A percentile compares a stretch with the other conserved stretches of the same genome.
Evolutionary conservation across 768 basidiomycete species (phyloP).

Genomic region (Hygrophorus russula): DNA sequence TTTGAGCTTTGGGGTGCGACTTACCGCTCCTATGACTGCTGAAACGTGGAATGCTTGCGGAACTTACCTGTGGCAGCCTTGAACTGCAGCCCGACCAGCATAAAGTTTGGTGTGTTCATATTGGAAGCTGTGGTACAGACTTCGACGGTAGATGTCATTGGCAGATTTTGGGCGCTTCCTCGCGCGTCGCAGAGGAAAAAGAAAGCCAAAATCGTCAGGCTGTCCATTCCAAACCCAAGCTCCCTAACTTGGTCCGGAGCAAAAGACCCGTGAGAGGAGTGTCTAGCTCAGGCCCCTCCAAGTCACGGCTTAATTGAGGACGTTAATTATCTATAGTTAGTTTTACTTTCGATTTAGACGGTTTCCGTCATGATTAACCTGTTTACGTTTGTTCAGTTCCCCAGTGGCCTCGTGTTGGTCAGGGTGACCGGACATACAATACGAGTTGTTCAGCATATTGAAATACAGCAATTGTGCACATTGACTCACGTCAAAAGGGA

Average conservation of each 20-base stretch:
- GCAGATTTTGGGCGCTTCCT: slow-evolving; percentile 14
- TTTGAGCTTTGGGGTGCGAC: slow-evolving; percentile 19
- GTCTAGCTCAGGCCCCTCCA: slow-evolving; percentile 2
- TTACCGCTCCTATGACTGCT: slow-evolving; percentile 25
- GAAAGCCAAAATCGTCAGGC: no score
- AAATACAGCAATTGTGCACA: no score
- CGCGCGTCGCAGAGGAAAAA: slow-evolving; percentile 1
- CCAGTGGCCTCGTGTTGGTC: no score
- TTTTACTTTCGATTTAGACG: neutral
- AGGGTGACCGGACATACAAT: no score
- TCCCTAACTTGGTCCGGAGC: no score
- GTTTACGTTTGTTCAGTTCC: neutral
- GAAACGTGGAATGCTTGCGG: slow-evolving; percentile 22
- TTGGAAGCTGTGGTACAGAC: slow-evolving; percentile 23
- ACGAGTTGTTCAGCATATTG: no score
- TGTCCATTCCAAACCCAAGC: no score
- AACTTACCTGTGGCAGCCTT: slow-evolving; percentile 22
- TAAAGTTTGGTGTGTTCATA: slow-evolving; percentile 25
- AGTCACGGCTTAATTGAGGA: slow-evolving; percentile 16
- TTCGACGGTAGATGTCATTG: slow-evolving; percentile 20
- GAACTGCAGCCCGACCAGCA: slow-evolving; percentile 19
- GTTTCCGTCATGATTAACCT: neutral
- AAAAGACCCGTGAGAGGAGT: neutral
- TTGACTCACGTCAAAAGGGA: no score
- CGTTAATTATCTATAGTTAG: slow-evolving; percentile 21